Percentiles rank a stretch among this genome's conserved stretches.
Evolutionary conservation across 345 rosid genomes (phyloP).

Genomic region (Citrus inodora): DNA sequence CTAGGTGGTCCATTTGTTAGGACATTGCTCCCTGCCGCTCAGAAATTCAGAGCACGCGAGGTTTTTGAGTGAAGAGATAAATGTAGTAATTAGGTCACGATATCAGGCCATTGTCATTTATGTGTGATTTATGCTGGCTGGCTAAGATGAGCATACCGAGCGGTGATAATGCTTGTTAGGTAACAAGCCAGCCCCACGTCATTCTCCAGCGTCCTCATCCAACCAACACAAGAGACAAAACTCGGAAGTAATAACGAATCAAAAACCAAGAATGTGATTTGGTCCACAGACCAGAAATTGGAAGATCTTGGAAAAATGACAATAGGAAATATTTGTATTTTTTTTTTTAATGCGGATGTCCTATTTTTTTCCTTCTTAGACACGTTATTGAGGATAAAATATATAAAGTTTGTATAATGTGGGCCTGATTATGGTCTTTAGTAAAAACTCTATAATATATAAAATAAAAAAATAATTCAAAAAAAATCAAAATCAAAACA

Average conservation of each 20-base stretch:
- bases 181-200: slow-evolving; percentile 18
- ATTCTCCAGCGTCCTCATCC: slow-evolving; percentile 12
- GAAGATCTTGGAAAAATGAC: background rate
- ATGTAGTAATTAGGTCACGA: background rate
- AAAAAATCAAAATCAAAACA: too few relatives aligned
- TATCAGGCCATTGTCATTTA: background rate
- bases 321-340: fast-evolving
- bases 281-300: background rate
- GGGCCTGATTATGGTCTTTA: too few relatives aligned
- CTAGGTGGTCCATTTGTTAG: too few relatives aligned
- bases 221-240: slow-evolving; percentile 15
- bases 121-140: slow-evolving; percentile 19
- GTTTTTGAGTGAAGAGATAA: too few relatives aligned
- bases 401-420: too few relatives aligned
- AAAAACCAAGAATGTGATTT: background rate
- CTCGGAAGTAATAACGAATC: slow-evolving; percentile 19
- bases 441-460: too few relatives aligned
- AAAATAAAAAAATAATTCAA: too few relatives aligned
- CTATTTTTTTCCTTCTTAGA: too few relatives aligned
- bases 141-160: slow-evolving; percentile 1
- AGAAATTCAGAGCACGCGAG: too few relatives aligned
- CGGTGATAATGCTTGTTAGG: slow-evolving; percentile 15
- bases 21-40: too few relatives aligned
- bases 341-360: too few relatives aligned
- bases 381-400: too few relatives aligned